Conservation (phyloP, 75 land plant species). For the Ceratopteris richardii region DNA sequence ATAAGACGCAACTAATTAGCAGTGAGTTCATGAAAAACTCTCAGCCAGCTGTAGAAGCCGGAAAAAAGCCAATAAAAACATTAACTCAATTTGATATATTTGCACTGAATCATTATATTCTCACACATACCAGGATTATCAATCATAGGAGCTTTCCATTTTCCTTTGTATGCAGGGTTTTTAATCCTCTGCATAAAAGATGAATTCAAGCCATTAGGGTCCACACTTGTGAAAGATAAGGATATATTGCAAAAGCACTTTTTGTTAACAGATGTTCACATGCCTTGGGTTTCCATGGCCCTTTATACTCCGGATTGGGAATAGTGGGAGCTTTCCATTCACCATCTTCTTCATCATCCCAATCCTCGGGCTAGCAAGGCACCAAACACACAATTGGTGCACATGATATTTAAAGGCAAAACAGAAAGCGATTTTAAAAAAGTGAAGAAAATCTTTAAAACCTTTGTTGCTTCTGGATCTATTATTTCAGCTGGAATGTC, state of each 20-base stretch:
- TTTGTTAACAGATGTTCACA: background rate
- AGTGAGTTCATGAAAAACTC: background rate
- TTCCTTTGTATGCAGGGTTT: constrained; percentile 95
- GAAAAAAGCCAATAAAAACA: background rate
- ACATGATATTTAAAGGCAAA: too few relatives aligned
- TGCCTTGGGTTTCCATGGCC: constrained; percentile 91
- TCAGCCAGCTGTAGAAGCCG: background rate
- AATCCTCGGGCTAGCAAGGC: constrained; percentile 73
- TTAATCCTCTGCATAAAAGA: constrained; percentile 82
- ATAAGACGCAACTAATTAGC: background rate
- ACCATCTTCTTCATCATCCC: constrained; percentile 99
- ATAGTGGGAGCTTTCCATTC: constrained; percentile 91
- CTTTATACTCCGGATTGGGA: constrained; percentile 90
- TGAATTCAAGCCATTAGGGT: too few relatives aligned
- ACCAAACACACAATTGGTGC: background rate
- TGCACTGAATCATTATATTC: background rate
- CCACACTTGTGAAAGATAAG: background rate
- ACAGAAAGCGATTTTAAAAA: too few relatives aligned
- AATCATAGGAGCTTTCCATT: constrained; percentile 91
- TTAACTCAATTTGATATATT: background rate
- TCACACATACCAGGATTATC: constrained; percentile 83
- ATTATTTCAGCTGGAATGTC: constrained; percentile 70
- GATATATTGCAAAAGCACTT: background rate
- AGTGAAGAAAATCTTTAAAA: too few relatives aligned
- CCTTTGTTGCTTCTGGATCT: constrained; percentile 85